Base-by-base conservation (phyloP, 441 rosid genomes). In the Bruguiera hainesii region DNA sequence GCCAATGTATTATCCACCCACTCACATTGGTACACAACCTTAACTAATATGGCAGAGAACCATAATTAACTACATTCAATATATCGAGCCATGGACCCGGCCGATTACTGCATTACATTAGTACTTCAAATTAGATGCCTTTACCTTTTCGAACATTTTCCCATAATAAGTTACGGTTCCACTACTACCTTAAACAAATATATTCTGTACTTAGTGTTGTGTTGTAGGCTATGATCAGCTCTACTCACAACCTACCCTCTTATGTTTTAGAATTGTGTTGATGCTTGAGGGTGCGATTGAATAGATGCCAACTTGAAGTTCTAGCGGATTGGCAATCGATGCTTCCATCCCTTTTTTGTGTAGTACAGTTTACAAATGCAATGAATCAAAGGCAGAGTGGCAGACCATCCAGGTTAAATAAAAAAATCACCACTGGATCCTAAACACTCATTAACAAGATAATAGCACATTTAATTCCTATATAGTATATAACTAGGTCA, bases 131-230 rank as follows among this genome's bases (percentile, higher is more conserved):
- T 19, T 18, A 56, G 53, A 6, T 9, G 42, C 65, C 42, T 51
- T 63, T 57, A 63, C 56, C 73, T 37, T 37, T 37, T 1, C 46
- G 15, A 13, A 60, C 72, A 78, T 63, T 67, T 69, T 71, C 72
- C 29, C 56, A 25, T 42, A 75, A 68, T 82, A 82, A 79, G 84
- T 75, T 78, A 76, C 68, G 70, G 69, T 64, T 69, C 82, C 82
- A 83, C 89, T 73, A 64, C 80, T 64, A 55, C 56, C 65, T 65
- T 60, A 63, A 72, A 58, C 60, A 63, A 62, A 63, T 30, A 35
- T 23, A 55, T 5, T 53, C 0, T 21, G 31, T 60, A n/a, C 6
- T 55, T 37, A 29, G 39, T 39, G 1, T n/a, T 39, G 64, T 21
- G 78, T 18, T 60, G 68, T 75, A 80, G 75, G 79, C 31, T 42